phyloP scores from a whole-genome alignment of 805 yeast species.

The Ascoidea rubescens region DNA sequence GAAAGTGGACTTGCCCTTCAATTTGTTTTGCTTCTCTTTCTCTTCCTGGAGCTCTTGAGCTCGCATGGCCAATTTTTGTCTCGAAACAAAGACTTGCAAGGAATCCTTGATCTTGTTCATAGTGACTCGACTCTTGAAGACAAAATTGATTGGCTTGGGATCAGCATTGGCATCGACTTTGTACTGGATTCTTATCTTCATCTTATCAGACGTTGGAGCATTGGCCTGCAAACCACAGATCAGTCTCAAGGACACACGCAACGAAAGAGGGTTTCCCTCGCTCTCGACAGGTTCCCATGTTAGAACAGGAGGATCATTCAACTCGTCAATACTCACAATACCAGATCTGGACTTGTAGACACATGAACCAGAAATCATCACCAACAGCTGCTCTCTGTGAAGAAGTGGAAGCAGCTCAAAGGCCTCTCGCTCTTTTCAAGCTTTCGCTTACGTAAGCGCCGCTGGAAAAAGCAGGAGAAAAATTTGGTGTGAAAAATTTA shows the following conservation, averaged over 20 bases:
- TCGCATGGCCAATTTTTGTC: conserved; percentile 36
- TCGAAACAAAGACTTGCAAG: conserved; percentile 52
- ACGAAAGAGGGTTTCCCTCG: conserved; percentile 14
- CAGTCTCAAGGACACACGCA: conserved; percentile 26
- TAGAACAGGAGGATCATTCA: conserved; percentile 37
- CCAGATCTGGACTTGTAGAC: conserved; percentile 41
- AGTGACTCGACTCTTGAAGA: conserved; percentile 57
- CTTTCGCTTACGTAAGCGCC: too few relatives aligned
- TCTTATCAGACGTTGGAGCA: conserved; percentile 48
- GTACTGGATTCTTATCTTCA: conserved; percentile 48
- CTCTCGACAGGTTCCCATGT: conserved; percentile 50
- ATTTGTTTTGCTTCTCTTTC: conserved; percentile 3
- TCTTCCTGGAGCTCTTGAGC: conserved; percentile 4
- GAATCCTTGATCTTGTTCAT: conserved; percentile 64
- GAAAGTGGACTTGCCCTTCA: not conserved
- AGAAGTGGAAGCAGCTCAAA: too few relatives aligned
- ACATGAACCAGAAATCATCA: too few relatives aligned
- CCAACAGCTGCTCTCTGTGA: too few relatives aligned
- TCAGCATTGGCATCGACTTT: conserved; percentile 22
- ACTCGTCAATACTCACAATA: conserved; percentile 40
- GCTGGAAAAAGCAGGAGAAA: too few relatives aligned
- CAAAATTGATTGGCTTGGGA: conserved; percentile 28
- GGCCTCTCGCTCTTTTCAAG: too few relatives aligned
- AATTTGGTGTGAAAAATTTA: too few relatives aligned
- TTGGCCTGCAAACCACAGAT: conserved; percentile 51